Evolutionary conservation across 2,329 filamentous ascomycete genomes (phyloP).

Genomic region (Ophiostoma ulmi): DNA sequence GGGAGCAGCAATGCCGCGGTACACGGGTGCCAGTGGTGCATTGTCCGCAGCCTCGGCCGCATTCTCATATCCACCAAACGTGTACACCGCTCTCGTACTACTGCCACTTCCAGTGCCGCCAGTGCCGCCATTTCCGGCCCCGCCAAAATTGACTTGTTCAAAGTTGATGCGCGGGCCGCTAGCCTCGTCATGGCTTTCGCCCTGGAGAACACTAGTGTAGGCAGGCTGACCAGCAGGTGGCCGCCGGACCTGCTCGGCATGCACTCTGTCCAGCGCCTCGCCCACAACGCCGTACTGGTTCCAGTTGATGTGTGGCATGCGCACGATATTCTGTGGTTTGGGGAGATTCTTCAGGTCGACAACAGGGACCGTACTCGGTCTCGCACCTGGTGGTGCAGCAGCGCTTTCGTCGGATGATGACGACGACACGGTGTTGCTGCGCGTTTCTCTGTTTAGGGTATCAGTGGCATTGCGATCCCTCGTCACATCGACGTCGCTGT

Average conservation of each 20-base stretch:
- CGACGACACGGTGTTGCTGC: background rate
- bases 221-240: conserved; percentile 56
- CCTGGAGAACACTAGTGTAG: conserved; percentile 25
- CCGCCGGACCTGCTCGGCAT: conserved; percentile 67
- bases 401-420: background rate
- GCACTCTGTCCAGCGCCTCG: conserved; percentile 75
- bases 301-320: conserved; percentile 91
- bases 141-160: background rate
- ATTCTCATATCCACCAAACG: conserved; percentile 40
- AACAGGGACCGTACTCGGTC: background rate
- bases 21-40: conserved; percentile 33
- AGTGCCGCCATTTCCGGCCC: background rate
- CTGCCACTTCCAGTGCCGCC: conserved; percentile 30
- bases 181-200: background rate
- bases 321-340: conserved; percentile 72
- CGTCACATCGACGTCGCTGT: conserved; percentile 17
- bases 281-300: conserved; percentile 88
- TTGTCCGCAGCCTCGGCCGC: background rate
- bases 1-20: conserved; percentile 52
- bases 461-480: background rate
- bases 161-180: background rate
- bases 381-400: background rate
- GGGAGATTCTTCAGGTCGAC: conserved; percentile 50
- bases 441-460: background rate
- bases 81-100: conserved; percentile 40